A percentile compares a stretch with the other conserved stretches of the same genome.
Evolutionary conservation across 495 filamentous ascomycete species (phyloP).

Genomic region (Filosporella fistucella): DNA sequence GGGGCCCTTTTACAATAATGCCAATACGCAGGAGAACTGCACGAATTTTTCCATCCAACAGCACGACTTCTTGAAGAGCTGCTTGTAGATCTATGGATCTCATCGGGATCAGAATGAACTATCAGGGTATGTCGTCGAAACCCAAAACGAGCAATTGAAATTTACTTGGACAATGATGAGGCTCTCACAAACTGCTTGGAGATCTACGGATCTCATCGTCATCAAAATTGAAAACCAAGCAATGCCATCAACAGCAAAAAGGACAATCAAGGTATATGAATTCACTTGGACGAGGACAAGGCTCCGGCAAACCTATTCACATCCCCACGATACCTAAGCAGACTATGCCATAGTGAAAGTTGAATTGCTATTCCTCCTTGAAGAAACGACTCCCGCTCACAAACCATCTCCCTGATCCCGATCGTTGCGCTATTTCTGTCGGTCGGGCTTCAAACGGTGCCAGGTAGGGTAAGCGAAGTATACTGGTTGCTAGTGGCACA

Average conservation of each 20-base stretch:
- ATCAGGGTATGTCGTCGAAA: too few relatives aligned
- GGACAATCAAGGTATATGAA: not conserved
- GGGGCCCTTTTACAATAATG: too few relatives aligned
- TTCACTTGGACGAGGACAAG: not conserved
- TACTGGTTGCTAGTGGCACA: too few relatives aligned
- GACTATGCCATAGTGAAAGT: conserved; percentile 21
- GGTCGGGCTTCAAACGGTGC: conserved; percentile 59
- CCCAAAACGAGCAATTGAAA: not conserved
- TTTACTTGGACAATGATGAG: not conserved
- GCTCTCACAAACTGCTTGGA: not conserved
- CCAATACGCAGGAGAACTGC: not conserved
- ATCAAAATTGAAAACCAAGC: too few relatives aligned
- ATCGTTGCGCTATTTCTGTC: conserved; percentile 30
- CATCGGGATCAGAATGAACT: not conserved
- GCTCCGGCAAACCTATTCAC: not conserved
- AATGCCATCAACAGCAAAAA: not conserved
- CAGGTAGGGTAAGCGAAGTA: too few relatives aligned
- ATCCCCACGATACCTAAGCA: not conserved
- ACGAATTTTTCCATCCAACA: not conserved
- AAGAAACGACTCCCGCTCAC: conserved; percentile 10
- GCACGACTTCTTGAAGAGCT: not conserved
- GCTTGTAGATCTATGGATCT: not conserved
- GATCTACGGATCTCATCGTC: not conserved
- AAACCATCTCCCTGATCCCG: conserved; percentile 19
- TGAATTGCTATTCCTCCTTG: conserved; percentile 21